Conservation (phyloP, 208 protist species). For the Trypanosoma mega region DNA sequence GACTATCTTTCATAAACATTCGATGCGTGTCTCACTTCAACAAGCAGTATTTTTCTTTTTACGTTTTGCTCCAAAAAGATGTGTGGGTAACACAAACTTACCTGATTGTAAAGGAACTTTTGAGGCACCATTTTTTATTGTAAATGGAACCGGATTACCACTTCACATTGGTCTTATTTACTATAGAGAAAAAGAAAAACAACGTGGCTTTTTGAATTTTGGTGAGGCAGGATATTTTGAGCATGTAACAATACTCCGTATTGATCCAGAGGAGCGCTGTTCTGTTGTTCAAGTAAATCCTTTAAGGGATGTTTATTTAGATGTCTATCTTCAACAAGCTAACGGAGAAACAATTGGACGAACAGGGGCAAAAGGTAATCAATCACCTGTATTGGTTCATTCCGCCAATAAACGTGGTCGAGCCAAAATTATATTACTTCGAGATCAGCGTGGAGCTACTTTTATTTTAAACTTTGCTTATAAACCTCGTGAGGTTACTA, state of each 20-base stretch:
- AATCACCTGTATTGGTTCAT: slow-evolving; percentile 22
- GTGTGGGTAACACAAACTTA: slow-evolving; percentile 15
- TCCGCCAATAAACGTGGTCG: slow-evolving; percentile 21
- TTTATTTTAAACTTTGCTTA: slow-evolving; percentile 55
- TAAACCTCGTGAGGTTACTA: slow-evolving; percentile 28
- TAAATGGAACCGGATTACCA: slow-evolving; percentile 57
- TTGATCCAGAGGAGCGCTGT: slow-evolving; percentile 30
- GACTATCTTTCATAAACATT: slow-evolving; percentile 25
- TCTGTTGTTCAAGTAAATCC: slow-evolving; percentile 65
- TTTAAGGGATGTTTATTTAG: slow-evolving; percentile 54
- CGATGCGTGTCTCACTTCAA: slow-evolving; percentile 21
- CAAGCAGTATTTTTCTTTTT: slow-evolving; percentile 50
- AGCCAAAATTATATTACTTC: slow-evolving; percentile 20
- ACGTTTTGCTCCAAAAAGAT: slow-evolving; percentile 16
- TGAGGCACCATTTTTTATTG: slow-evolving; percentile 46
- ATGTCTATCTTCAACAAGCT: slow-evolving; percentile 49
- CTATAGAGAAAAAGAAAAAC: slow-evolving; percentile 20
- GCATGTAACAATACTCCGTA: slow-evolving; percentile 29
- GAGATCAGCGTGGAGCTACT: slow-evolving; percentile 25
- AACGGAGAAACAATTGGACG: slow-evolving; percentile 42
- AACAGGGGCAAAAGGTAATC: background rate
- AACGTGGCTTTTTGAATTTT: slow-evolving; percentile 32
- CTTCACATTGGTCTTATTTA: slow-evolving; percentile 48
- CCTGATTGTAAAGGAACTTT: slow-evolving; percentile 41
- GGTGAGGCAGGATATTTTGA: slow-evolving; percentile 37